Percentiles rank a stretch among this genome's conserved stretches.
Evolutionary conservation across 2,329 filamentous ascomycete species (phyloP).

Genomic region (Cordyceps cicadae): DNA sequence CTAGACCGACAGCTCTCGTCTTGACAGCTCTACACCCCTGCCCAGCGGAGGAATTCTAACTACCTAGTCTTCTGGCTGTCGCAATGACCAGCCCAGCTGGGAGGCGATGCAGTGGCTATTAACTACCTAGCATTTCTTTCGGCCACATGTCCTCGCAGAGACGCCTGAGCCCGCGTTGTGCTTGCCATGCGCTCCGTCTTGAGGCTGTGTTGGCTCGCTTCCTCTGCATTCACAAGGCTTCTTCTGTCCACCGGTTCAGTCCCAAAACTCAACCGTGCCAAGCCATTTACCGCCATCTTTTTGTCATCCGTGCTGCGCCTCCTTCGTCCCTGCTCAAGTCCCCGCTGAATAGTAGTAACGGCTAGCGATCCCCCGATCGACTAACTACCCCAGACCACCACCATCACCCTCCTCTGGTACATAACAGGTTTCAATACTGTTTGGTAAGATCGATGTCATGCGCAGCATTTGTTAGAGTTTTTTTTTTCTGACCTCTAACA

Average conservation of each 20-base stretch:
- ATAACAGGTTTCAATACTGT: neutral
- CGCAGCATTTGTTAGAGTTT: neutral
- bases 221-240: neutral
- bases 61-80: neutral
- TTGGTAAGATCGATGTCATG: neutral
- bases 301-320: neutral
- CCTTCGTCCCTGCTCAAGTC: neutral
- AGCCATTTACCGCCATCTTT: neutral
- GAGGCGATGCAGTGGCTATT: neutral
- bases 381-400: neutral
- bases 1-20: too few species aligned
- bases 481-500: neutral
- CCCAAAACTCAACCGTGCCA: neutral
- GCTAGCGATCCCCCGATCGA: neutral
- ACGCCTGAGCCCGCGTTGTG: neutral
- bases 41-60: neutral
- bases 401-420: neutral
- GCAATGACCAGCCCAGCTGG: neutral
- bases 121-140: neutral
- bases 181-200: neutral
- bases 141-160: neutral
- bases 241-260: neutral
- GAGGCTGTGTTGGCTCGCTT: constrained; percentile 3
- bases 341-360: neutral
- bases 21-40: neutral